Base-by-base conservation (phyloP, 2,329 filamentous ascomycete species). In the Lomentospora prolificans region DNA sequence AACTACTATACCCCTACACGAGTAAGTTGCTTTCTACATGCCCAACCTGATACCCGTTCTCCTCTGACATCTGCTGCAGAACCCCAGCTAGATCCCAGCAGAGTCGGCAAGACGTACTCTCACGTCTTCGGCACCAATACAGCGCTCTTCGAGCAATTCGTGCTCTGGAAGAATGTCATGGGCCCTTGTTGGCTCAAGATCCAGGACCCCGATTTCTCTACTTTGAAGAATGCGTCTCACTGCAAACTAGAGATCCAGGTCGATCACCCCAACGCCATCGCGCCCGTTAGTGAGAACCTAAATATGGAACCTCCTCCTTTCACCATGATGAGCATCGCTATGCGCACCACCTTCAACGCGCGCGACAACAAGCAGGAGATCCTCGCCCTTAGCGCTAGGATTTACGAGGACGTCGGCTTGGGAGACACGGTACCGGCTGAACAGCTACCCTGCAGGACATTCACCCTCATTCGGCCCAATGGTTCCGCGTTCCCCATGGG, bases 101-200 rank as follows among this genome's bases (percentile, higher is more conserved):
- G 81, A 4, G 81, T 77, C 41, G 94, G 94, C 27, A 85, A 95
- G 67, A 97, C 94, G 0, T 99, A 92, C 66, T 96, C 92, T 1
- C 89, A 89, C 61, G 86, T 96, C 24, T 99, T 99, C 62, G 94
- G 95, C 27, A 87, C 87, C 57, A 96, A 94, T 68, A 99, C 94
- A 0, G 84, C 89, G 1, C 77, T 99, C 0, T 99, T 99, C 63
- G 94, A 99, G 70, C 94, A 99, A 64, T 99, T 99, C 66, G 94
- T 99, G 19, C 78, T 99, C 4, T 96, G 91, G 88, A 97, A 96
- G 73, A 95, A 96, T 66, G 89, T 99, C 63, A 99, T 96, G 92
- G 94, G 94, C 1, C 94, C 94, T 28, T 97, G 94, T 69, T 99
- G 94, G 94, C 80, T 99, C 50, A 91, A 86, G 66, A 94, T 99